These are phyloP conservation scores for Blastobotrys malaysiensis DNA, from an alignment of 1,139 yeast genomes.

Conservation along the genomic window DNA sequence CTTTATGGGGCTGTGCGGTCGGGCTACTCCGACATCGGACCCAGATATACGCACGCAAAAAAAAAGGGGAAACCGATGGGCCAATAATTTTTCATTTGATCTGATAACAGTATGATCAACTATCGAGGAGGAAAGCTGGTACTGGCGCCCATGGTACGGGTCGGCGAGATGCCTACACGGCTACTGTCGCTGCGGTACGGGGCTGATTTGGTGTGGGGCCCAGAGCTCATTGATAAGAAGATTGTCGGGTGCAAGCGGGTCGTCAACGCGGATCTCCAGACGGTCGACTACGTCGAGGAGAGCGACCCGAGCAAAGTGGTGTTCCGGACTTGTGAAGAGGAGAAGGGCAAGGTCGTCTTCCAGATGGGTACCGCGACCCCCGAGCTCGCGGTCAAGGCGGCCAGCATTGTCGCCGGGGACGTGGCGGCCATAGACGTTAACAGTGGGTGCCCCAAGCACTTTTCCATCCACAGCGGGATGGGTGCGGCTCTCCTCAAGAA, in stretches of 20 bases:
- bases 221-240: conserved; percentile 87
- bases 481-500: conserved; percentile 87
- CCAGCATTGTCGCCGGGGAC: conserved; percentile 68
- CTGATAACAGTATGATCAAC: conserved; percentile 27
- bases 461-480: conserved; percentile 86
- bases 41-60: background rate
- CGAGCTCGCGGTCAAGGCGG: conserved; percentile 82
- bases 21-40: background rate
- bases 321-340: conserved; percentile 63
- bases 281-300: conserved; percentile 35
- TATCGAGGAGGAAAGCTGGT: conserved; percentile 64
- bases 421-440: conserved; percentile 92
- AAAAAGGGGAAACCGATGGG: background rate
- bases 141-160: conserved; percentile 91
- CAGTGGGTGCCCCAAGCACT: conserved; percentile 79
- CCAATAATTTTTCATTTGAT: background rate
- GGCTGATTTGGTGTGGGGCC: conserved; percentile 92
- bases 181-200: conserved; percentile 74
- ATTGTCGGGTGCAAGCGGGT: conserved; percentile 62
- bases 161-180: conserved; percentile 89
- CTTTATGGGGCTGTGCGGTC: background rate
- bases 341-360: conserved; percentile 62
- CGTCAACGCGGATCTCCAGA: conserved; percentile 27
- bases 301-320: conserved; percentile 41
- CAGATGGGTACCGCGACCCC: conserved; percentile 89